phyloP scores from a whole-genome alignment of 441 rosid species.

The Flueggea neowawraea region DNA sequence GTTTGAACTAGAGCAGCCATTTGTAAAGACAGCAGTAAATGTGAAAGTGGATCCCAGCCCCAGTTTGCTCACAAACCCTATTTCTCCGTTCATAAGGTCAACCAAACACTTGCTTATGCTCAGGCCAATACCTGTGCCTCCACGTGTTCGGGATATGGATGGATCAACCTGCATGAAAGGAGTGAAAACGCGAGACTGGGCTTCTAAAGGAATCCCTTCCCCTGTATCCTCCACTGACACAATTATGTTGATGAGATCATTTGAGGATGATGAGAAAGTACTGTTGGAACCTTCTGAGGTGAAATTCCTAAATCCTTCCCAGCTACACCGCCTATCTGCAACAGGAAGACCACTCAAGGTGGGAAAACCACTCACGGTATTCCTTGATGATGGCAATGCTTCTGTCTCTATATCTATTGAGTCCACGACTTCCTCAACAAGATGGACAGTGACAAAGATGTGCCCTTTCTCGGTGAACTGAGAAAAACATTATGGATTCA shows the following conservation, averaged over 20 bases:
- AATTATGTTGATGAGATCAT: slow-evolving; percentile 50
- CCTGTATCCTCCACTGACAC: slow-evolving; percentile 97
- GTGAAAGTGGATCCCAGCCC: slow-evolving; percentile 81
- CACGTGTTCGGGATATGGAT: slow-evolving; percentile 79
- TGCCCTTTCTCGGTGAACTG: slow-evolving; percentile 96
- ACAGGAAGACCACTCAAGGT: slow-evolving; percentile 86
- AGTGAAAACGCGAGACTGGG: slow-evolving; percentile 88
- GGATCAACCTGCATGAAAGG: slow-evolving; percentile 95
- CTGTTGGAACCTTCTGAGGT: slow-evolving; percentile 33
- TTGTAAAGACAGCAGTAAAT: slow-evolving; percentile 72
- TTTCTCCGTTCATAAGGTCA: slow-evolving; percentile 83
- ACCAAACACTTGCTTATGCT: slow-evolving; percentile 96
- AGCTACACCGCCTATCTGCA: slow-evolving; percentile 62
- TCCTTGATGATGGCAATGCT: slow-evolving; percentile 28
- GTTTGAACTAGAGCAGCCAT: slow-evolving; percentile 35
- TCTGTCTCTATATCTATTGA: slow-evolving; percentile 48
- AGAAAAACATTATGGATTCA: slow-evolving; percentile 2
- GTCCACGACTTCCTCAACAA: slow-evolving; percentile 70
- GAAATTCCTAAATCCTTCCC: slow-evolving; percentile 63
- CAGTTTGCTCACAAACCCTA: slow-evolving; percentile 77
- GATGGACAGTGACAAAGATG: slow-evolving; percentile 77
- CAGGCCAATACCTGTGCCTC: slow-evolving; percentile 96
- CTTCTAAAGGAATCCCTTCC: slow-evolving; percentile 80
- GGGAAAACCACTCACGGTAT: slow-evolving; percentile 82
- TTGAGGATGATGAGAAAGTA: slow-evolving; percentile 27